Conservation (phyloP, 306 rosid species). For the Vigna hirtella region DNA sequence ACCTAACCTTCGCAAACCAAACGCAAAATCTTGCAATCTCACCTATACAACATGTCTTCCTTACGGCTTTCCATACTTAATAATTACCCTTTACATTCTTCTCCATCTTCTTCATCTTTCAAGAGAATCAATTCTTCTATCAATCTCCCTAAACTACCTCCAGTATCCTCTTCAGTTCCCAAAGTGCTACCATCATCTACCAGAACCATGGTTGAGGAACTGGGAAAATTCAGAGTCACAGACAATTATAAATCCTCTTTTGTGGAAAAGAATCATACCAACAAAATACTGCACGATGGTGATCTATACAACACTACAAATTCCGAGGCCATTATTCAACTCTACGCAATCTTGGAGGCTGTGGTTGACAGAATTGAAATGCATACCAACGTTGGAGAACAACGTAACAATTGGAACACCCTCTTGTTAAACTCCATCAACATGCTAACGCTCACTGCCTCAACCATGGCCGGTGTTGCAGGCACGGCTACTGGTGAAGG, state of each 20-base stretch:
- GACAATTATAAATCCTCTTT: conserved; percentile 4
- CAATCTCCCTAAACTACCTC: conserved; percentile 51
- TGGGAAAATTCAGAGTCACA: conserved; percentile 22
- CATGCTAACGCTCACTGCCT: conserved; percentile 71
- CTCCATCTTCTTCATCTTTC: conserved; percentile 35
- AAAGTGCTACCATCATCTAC: conserved; percentile 4
- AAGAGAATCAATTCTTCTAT: conserved; percentile 47
- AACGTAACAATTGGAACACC: conserved; percentile 74
- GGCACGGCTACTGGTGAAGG: conserved; percentile 6
- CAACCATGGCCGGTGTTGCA: conserved; percentile 62
- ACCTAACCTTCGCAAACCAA: not conserved
- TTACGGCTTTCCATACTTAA: conserved; percentile 43
- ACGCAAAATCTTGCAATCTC: not conserved
- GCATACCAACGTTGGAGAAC: conserved; percentile 62
- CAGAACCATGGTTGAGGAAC: conserved; percentile 33
- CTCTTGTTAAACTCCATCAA: conserved; percentile 69
- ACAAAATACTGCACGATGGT: not conserved
- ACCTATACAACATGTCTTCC: conserved; percentile 46
- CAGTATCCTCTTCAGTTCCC: conserved; percentile 33
- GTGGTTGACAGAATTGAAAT: conserved; percentile 68
- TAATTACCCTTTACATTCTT: conserved; percentile 6
- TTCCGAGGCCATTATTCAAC: conserved; percentile 41
- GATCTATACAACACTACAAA: not conserved
- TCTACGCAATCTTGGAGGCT: conserved; percentile 60
- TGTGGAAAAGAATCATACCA: conserved; percentile 13